Conservation (phyloP, 75 land plant genomes). For the Pinus taeda region DNA sequence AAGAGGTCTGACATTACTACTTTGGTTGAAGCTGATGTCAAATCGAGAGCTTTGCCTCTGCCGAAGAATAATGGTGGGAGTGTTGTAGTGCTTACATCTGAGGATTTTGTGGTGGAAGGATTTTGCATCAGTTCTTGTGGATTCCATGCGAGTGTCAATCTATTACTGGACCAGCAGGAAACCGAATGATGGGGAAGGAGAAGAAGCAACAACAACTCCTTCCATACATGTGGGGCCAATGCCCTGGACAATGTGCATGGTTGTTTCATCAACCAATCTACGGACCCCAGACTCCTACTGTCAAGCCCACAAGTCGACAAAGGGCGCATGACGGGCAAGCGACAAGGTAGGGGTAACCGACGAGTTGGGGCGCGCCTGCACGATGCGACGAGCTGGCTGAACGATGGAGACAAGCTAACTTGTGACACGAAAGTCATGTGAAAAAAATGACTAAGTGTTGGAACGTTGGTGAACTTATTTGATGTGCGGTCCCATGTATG, state of each 20-base stretch:
- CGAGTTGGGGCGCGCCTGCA: too few species aligned
- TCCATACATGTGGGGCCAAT: conserved; percentile 17
- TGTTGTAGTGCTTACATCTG: conserved; percentile 38
- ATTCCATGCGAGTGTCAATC: conserved; percentile 8
- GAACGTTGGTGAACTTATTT: too few species aligned
- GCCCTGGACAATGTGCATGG: conserved; percentile 28
- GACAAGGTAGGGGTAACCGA: too few species aligned
- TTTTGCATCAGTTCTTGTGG: conserved; percentile 47
- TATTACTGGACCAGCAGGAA: not conserved
- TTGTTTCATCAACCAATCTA: conserved; percentile 18
- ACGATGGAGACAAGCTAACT: too few species aligned
- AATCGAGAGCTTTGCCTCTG: not conserved
- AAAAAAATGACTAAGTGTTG: too few species aligned
- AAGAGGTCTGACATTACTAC: conserved; percentile 11
- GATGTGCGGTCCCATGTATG: too few species aligned
- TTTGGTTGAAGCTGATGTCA: conserved; percentile 11
- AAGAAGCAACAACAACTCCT: conserved; percentile 7
- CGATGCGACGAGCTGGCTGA: too few species aligned
- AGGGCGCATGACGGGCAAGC: too few species aligned
- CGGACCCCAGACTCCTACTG: conserved; percentile 20
- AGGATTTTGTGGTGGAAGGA: conserved; percentile 35
- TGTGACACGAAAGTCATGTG: too few species aligned
- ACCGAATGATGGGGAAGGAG: conserved; percentile 5
- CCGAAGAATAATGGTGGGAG: conserved; percentile 3
- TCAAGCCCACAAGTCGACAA: too few species aligned